Conservation (phyloP, 192 early-diverging fungal genomes). For the Funneliformis geosporum region DNA sequence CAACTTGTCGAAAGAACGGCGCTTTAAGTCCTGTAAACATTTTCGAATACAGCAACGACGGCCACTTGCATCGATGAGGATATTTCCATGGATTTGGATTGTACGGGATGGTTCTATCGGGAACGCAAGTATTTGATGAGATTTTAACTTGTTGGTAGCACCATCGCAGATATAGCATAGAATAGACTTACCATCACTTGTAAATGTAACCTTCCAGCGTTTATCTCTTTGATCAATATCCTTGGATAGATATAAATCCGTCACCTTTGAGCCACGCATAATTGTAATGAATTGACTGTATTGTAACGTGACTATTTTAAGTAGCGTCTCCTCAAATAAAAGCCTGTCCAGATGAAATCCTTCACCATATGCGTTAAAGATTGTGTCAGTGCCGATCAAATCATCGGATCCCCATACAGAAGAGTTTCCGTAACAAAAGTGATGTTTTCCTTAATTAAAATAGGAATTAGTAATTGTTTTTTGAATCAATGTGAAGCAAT, state of each 20-base stretch:
- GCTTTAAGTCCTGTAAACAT: constrained; percentile 5
- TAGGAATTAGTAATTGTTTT: too few relatives aligned
- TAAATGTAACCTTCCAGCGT: constrained; percentile 26
- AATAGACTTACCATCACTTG: constrained; percentile 7
- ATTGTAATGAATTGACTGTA: constrained; percentile 8
- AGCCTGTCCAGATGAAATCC: constrained; percentile 27
- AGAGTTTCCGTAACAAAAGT: constrained; percentile 19
- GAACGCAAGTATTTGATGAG: not conserved
- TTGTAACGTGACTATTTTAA: constrained; percentile 10
- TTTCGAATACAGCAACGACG: constrained; percentile 29
- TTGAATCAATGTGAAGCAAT: too few relatives aligned
- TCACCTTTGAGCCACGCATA: constrained; percentile 21
- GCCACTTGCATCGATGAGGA: constrained; percentile 29
- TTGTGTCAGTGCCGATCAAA: not conserved
- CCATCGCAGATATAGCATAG: not conserved
- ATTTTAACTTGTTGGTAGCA: not conserved
- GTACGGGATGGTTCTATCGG: not conserved
- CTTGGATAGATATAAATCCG: not conserved
- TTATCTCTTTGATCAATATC: not conserved
- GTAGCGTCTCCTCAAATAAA: constrained; percentile 24
- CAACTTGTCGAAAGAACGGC: constrained; percentile 13
- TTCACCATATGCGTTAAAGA: constrained; percentile 20
- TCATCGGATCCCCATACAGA: constrained; percentile 28
- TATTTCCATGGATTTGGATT: constrained; percentile 8
- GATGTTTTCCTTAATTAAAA: constrained; percentile 12